Base-by-base conservation (phyloP, 805 yeast species). In the Saturnispora serradocipensis region DNA sequence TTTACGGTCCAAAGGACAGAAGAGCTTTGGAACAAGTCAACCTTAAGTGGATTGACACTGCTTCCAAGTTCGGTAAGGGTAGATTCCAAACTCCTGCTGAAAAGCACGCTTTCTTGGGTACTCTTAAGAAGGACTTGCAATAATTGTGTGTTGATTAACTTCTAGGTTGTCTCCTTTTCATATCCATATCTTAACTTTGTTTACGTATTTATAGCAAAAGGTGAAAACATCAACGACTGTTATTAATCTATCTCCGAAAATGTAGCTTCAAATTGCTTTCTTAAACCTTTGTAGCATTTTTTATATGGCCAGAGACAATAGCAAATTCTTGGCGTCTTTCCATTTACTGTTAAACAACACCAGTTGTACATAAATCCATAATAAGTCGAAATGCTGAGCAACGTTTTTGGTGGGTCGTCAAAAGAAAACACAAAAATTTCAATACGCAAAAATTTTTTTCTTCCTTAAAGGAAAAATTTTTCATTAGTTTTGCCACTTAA, bases 41-140 rank as follows among this genome's bases (percentile, higher is more conserved):
- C 84, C 87, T 93, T 78, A 93, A 93, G 81, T 93, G 98, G 99
- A 93, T 93, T 74, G 99, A 93, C 77, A 93, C 99, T 69, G 96
- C 99, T 73, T 93, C 99, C 72, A 90, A 91, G 80, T 93, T 93
- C 90, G 99, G 99, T 86, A 95, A 93, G 88, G 99, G 99, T 84
- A 93, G 99, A 86, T 93, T 93, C 98, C 99, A 93, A 82, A 93
- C 99, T 72, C 96, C 97, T 70, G 98, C 97, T 76, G 99, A 93
- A 84, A 95, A 95, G 90, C 89, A 85, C 73, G 95, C 99, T 73
- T 93, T 93, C 91, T 70, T 90, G 82, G 99, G 99, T 82, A 91
- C 99, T 72, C 86, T 93, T 75, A 93, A 93, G 96, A 90, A 88
- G 85, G 97, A 90, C 77, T 82, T 88, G 73, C 78, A 58, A 53